phyloP scores from a whole-genome alignment of 345 rosid genomes.

The Salix dunnii region DNA sequence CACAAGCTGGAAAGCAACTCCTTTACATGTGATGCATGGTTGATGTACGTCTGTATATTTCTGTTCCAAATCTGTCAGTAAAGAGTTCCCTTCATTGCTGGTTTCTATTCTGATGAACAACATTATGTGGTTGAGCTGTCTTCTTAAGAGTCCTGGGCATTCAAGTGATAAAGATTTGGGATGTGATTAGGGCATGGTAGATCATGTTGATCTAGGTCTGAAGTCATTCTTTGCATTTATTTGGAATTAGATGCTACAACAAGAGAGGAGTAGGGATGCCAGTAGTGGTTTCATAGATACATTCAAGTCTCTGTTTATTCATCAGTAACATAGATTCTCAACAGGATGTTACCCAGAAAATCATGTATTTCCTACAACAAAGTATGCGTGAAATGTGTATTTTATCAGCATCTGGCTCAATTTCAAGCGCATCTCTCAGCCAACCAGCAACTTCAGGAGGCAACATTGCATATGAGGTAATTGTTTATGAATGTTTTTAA shows the following conservation, averaged over 20 bases:
- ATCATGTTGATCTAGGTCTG: neutral
- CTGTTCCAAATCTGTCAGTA: neutral
- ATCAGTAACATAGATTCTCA: constrained; percentile 19
- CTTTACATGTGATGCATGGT: neutral
- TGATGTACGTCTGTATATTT: neutral
- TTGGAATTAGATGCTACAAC: neutral
- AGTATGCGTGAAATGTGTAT: constrained; percentile 75
- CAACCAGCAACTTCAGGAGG: constrained; percentile 84
- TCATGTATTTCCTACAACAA: constrained; percentile 65
- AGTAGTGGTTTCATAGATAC: neutral
- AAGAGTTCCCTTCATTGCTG: neutral
- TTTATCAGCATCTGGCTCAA: constrained; percentile 83
- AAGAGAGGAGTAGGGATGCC: neutral
- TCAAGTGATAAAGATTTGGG: neutral
- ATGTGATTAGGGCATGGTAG: neutral
- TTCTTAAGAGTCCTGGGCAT: neutral
- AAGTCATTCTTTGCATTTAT: neutral
- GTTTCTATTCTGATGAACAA: neutral
- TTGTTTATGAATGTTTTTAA: constrained; percentile 1
- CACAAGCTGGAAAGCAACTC: neutral
- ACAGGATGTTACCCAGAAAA: constrained; percentile 83
- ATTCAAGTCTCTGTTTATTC: constrained; percentile 5
- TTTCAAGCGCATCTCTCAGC: constrained; percentile 71
- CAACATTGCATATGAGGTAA: constrained; percentile 75
- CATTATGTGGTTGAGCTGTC: neutral